These are phyloP conservation scores for Diplogelasinospora grovesii DNA, from an alignment of 495 filamentous ascomycete genomes.

Conservation along the genomic window DNA sequence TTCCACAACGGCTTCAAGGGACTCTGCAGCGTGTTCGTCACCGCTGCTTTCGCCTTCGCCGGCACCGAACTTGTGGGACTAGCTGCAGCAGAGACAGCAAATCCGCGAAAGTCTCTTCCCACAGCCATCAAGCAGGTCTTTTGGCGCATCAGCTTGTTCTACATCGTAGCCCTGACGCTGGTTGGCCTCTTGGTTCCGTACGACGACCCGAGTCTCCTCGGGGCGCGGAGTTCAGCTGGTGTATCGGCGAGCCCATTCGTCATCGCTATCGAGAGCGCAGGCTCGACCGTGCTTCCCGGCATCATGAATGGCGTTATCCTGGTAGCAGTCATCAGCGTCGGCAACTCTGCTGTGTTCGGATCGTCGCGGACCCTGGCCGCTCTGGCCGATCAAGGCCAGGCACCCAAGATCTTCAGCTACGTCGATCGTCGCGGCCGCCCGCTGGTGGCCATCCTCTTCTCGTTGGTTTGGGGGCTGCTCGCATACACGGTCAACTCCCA, in stretches of 20 bases:
- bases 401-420: conserved; percentile 68
- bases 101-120: conserved; percentile 80
- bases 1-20: conserved; percentile 94
- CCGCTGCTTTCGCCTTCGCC: conserved; percentile 84
- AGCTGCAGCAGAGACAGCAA: conserved; percentile 81
- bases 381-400: conserved; percentile 78
- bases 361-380: conserved; percentile 83
- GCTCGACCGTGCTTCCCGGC: conserved; percentile 65
- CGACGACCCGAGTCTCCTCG: conserved; percentile 53
- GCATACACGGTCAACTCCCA: conserved; percentile 66
- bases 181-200: conserved; percentile 75
- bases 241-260: conserved; percentile 81
- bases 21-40: conserved; percentile 87
- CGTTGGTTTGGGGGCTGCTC: conserved; percentile 66
- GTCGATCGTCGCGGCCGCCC: conserved; percentile 82
- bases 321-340: conserved; percentile 83
- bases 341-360: conserved; percentile 83
- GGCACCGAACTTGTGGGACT: conserved; percentile 91
- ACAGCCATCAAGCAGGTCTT: conserved; percentile 92
- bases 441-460: conserved; percentile 60
- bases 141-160: conserved; percentile 89
- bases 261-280: conserved; percentile 75
- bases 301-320: conserved; percentile 92
- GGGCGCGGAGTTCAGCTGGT: conserved; percentile 47
- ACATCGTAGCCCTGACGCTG: conserved; percentile 67